Evolutionary conservation across 2,329 filamentous ascomycete species (phyloP), one percentile per base, ranked within the genome.

Genomic region (Penicillium sp.): DNA sequence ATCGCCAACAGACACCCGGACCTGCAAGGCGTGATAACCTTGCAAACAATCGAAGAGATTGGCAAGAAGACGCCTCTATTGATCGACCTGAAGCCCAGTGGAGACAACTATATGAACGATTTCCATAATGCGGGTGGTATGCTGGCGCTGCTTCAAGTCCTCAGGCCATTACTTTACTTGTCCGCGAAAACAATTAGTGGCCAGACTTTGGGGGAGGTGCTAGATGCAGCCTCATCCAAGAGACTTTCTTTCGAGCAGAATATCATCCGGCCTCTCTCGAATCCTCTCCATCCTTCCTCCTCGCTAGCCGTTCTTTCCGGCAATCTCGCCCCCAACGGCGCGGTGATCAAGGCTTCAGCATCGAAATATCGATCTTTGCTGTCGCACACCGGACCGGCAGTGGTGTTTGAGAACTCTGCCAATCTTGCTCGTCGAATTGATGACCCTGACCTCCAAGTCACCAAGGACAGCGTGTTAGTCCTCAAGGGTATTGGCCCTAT

Each of bases 51-150:
- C 57, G 80, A 83, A 50, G 77, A 81, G 4, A 78, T 83, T 37
- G 82, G 82, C 4, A 72, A 73, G 15, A 78, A 71, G 7, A 81
- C 78, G 0, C 82, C 82, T 0, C 67, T 84, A 0, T 65, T 83
- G 5, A 73, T 83, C 10, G 82, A 84, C 62, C 70, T 84, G n/a
- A 83, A 84, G 59, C 82, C 82, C 0, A 82, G 80, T 55, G 82
- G 82, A 2, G 80, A 82, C 59, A 82, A 82, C 59, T 83, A 83
- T 63, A 83, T 83, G 81, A 79, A 75, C n/a, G 82, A 84, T 63
- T 83, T 83, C 57, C 81, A 83, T 62, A 82, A 83, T 59, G 80
- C 81, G 0, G 82, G 82, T 1, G 82, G 82, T 4, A 83, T 83
- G 81, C 64, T 79, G 28, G 78, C 78, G 4, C 65, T 84, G 6